Percentiles rank a stretch among this genome's conserved stretches.
Conservation (phyloP, 2,329 filamentous ascomycete species). For the Orbilia quercus region DNA sequence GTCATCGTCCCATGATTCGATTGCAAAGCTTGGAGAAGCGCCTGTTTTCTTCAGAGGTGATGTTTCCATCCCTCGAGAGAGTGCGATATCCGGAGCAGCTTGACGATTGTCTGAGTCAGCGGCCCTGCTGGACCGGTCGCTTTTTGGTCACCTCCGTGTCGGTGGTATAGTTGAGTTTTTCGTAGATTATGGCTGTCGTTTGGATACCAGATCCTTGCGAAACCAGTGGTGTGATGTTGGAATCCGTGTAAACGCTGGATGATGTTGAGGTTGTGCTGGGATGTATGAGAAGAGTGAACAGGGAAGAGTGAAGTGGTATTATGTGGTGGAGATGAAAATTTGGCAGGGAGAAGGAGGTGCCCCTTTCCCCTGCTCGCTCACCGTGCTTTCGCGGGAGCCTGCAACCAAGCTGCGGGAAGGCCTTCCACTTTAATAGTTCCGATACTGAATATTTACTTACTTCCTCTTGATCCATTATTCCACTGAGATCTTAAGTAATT, state of each 20-base stretch:
- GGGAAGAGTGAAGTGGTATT: not conserved
- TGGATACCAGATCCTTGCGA: constrained; percentile 9
- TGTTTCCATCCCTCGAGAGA: constrained; percentile 56
- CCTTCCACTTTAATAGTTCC: not conserved
- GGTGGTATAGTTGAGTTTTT: not conserved
- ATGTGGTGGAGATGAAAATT: constrained; percentile 7
- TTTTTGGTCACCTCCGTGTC: not conserved
- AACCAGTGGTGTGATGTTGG: not conserved
- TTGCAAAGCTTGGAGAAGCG: constrained; percentile 61
- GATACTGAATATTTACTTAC: no score
- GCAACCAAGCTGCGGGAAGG: not conserved
- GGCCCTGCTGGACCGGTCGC: not conserved
- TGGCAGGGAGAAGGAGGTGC: not conserved
- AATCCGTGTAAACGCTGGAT: not conserved
- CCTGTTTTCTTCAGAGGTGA: constrained; percentile 56
- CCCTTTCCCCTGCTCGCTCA: constrained; percentile 3
- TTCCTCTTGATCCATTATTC: no score
- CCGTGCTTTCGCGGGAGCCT: constrained; percentile 3
- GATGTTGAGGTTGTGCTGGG: not conserved
- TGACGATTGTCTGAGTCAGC: constrained; percentile 26
- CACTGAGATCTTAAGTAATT: no score
- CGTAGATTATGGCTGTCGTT: not conserved
- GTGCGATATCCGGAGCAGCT: constrained; percentile 34
- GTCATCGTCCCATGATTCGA: constrained; percentile 84
- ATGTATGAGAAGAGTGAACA: not conserved